Evolutionary conservation across 768 basidiomycete species (phyloP).

Genomic region (Russula lepida): DNA sequence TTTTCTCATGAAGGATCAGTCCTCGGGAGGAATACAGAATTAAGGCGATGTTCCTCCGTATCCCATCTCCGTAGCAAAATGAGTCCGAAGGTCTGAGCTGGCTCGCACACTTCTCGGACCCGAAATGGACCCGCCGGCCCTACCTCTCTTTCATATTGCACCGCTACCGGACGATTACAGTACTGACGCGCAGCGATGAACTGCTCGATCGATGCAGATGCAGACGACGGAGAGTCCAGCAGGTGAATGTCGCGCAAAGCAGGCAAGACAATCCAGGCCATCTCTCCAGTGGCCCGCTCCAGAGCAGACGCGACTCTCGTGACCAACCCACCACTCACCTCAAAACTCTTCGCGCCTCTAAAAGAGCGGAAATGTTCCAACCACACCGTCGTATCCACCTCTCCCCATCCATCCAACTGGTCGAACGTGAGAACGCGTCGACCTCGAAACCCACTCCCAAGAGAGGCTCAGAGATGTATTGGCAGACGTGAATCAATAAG

Average conservation of each 20-base stretch:
- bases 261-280: constrained; percentile 5
- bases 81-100: too few species aligned
- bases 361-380: constrained; percentile 1
- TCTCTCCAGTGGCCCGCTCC: background rate
- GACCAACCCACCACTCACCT: background rate
- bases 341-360: background rate
- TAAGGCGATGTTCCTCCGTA: too few species aligned
- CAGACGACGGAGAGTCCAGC: background rate
- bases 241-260: constrained; percentile 9
- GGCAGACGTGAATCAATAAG: background rate
- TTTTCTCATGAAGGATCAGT: background rate
- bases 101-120: too few species aligned
- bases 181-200: constrained; percentile 4
- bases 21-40: background rate
- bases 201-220: background rate
- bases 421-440: too few species aligned
- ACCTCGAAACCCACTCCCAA: background rate
- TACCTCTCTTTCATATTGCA: background rate
- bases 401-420: background rate
- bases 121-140: too few species aligned
- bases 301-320: constrained; percentile 1
- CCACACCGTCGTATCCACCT: background rate
- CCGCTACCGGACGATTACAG: background rate
- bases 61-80: too few species aligned
- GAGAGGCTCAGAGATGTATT: background rate